These are phyloP conservation scores for Chloranthus sessilifolius DNA, from an alignment of 164 flowering plant genomes.

Conservation along the genomic window DNA sequence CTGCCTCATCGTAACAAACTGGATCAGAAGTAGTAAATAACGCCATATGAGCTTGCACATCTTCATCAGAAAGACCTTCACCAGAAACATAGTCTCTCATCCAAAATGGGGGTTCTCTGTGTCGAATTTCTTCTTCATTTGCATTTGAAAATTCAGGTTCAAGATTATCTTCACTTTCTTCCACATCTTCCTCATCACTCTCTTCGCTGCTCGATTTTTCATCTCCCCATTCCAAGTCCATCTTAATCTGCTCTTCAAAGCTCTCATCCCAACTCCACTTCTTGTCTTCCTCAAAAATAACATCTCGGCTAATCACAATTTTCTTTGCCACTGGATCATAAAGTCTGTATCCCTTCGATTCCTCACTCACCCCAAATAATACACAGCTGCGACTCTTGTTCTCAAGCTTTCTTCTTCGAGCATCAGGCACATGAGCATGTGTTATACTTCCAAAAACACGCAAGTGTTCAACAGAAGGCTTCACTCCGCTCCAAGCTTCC, in stretches of 20 bases:
- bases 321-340: not conserved
- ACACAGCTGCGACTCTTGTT: not conserved
- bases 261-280: not conserved
- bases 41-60: no score
- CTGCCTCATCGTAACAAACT: not conserved
- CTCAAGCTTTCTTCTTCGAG: not conserved
- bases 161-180: not conserved
- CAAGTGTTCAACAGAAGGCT: not conserved
- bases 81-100: no score
- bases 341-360: not conserved
- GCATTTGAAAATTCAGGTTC: not conserved
- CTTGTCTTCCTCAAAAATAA: not conserved
- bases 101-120: not conserved
- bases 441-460: not conserved
- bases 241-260: not conserved
- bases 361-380: not conserved
- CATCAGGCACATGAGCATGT: not conserved
- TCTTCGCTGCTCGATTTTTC: not conserved
- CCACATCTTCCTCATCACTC: not conserved
- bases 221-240: no score
- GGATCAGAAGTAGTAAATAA: not conserved
- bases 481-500: not conserved
- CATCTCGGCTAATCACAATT: not conserved
- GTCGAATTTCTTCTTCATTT: not conserved
- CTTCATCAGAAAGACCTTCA: no score